Evolutionary conservation across 441 rosid species (phyloP), one percentile per base, ranked within the genome.

Genomic region (Omphalea diandra): DNA sequence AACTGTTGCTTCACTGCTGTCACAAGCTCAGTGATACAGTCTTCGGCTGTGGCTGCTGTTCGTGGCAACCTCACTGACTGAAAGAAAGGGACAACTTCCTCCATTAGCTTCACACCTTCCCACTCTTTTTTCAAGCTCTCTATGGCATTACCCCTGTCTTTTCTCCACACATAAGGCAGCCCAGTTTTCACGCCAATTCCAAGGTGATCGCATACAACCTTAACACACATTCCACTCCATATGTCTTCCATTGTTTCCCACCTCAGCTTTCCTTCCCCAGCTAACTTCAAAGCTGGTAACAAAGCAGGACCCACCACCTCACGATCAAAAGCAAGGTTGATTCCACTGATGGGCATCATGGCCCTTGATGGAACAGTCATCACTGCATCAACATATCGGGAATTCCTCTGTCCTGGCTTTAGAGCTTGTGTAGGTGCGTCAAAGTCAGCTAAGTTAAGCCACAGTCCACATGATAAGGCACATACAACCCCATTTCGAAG

Each of bases 351-450:
- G 0, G 99, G 96, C 79, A 90, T 69, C 85, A 91, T 60, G 26
- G 90, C 75, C 70, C 81, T 72, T 5, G 77, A 73, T 8, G 99
- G 99, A 58, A 90, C 88, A 41, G 99, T 94, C 76, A 92, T 69
- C 33, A 94, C 97, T 5, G 91, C 93, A 84, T 94, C 98, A 35
- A 92, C 98, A 77, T 92, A 94, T 1, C 71, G 79, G 49, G 83
- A 83, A 77, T 90, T 90, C 77, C 97, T 82, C 76, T 79, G 70
- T 27, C 71, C 84, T 24, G 99, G 84, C 82, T 92, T 94, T 73
- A 94, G 88, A 68, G 97, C 97, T 82, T 90, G 99, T 2, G 99
- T 94, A 44, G 99, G 99, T 27, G 99, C 99, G 78, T 94, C 99
- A 41, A 80, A 75, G 79, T 94, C 99, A 20, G 99, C 94, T 24